Base-by-base conservation (phyloP, 2,329 filamentous ascomycete species). In the Calonectria multiphialidica region DNA sequence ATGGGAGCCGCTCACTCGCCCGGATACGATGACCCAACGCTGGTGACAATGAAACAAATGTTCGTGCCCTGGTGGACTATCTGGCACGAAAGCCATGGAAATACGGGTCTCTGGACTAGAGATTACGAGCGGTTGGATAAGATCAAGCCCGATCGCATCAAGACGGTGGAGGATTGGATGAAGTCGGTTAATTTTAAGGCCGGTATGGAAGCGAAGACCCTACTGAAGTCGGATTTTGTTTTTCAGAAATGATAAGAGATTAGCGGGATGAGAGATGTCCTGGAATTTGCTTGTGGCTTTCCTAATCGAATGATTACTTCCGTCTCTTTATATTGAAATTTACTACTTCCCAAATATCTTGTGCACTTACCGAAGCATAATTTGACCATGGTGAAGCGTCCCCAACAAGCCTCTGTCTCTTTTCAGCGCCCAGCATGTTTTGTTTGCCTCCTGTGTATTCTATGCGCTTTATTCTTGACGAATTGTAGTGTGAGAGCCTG, bases 161-260 rank as follows among this genome's bases (percentile, higher is more conserved):
- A 45, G 55, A 69, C 66, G 2, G 59, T 72, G 5, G 72, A 72
- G 40, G 42, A 74, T n/a, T 74, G 72, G 72, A 72, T 74, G 72
- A 42, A 59, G 16, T 73, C 68, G 8, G 71, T 73, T 13, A 35
- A 62, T 16, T 73, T 72, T 25, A 68, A 66, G n/a, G 33, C 57
- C 15, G 68, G 71, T 0, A 53, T 37, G 37, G 59, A 63, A 2
- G 40, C 30, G 10, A 63, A 63, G 42, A 40, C 40, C 0, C 23
- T 63, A 3, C 28, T 49, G 7, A 63, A 63, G 28, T 63, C 59
- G n/a, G 59, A 63, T 18, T 63, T 63, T 21, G 42, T 28, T 16
- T 63, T 15, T 7, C 25, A 6, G 0, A 63, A 63, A 10, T 63
- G 25, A 63, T 21, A 28, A 2, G 10, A 21, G 18, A 10, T 44